phyloP scores from a whole-genome alignment of 495 filamentous ascomycete genomes.

The Tetracladium marchalianum region DNA sequence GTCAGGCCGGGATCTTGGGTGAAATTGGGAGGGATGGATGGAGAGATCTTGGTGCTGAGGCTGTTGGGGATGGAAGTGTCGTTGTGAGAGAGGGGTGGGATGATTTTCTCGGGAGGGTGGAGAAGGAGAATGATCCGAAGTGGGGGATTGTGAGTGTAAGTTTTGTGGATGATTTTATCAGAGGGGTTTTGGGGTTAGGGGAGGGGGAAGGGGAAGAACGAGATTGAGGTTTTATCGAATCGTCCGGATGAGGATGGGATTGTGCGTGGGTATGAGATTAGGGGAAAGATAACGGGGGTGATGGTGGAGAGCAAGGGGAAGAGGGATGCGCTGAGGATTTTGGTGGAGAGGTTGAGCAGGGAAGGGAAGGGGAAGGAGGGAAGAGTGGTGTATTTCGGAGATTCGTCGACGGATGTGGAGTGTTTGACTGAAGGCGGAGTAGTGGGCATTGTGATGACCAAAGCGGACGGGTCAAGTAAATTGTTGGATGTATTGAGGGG shows the following conservation, averaged over 20 bases:
- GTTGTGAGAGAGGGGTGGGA: conserved; percentile 10
- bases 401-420: conserved; percentile 19
- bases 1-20: conserved; percentile 8
- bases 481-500: conserved; percentile 6
- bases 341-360: conserved; percentile 1
- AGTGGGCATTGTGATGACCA: conserved; percentile 9
- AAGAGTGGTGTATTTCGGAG: conserved; percentile 14
- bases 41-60: conserved; percentile 4
- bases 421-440: conserved; percentile 7
- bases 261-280: conserved; percentile 3
- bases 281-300: not conserved
- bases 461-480: conserved; percentile 3
- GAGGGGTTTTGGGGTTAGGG: conserved; percentile 8
- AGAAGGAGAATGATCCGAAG: not conserved
- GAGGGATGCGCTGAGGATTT: conserved; percentile 1
- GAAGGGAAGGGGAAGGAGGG: not conserved
- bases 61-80: conserved; percentile 6
- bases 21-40: conserved; percentile 7
- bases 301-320: conserved; percentile 4
- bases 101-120: conserved; percentile 2
- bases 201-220: not conserved
- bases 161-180: conserved; percentile 12
- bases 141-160: conserved; percentile 15
- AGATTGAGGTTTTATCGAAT: conserved; percentile 10
- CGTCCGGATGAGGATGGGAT: conserved; percentile 4